Evolutionary conservation across 1,284 basidiomycete genomes (phyloP).

Genomic region (Veloboletus limbatus): DNA sequence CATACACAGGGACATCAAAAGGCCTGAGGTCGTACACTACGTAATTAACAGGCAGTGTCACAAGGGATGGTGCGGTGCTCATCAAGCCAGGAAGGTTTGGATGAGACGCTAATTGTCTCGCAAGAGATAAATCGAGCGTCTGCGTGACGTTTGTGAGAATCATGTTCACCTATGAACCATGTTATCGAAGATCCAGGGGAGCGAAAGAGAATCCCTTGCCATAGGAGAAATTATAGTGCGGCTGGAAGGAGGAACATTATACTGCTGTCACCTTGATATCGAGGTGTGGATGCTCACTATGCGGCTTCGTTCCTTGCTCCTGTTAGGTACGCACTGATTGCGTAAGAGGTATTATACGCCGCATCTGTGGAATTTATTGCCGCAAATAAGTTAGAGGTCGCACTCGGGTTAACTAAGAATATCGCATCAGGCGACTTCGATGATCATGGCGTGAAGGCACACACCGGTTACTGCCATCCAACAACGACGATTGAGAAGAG

Average conservation of each 20-base stretch:
- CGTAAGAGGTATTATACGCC: conserved; percentile 36
- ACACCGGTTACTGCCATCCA: conserved; percentile 46
- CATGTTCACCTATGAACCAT: conserved; percentile 14
- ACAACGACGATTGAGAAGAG: conserved; percentile 40
- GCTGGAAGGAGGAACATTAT: conserved; percentile 16
- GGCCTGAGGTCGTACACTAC: conserved; percentile 58
- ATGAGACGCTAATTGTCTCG: conserved; percentile 35
- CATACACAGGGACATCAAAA: conserved; percentile 62
- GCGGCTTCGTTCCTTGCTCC: conserved; percentile 44
- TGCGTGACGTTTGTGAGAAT: conserved; percentile 24
- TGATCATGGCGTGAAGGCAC: conserved; percentile 9
- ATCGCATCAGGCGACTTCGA: not conserved
- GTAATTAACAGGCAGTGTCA: conserved; percentile 52
- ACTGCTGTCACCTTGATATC: not conserved
- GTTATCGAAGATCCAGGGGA: not conserved
- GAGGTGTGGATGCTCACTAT: conserved; percentile 38
- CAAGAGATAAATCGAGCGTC: conserved; percentile 38
- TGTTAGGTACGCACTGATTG: conserved; percentile 36
- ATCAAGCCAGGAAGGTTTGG: conserved; percentile 39
- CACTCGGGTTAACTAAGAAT: conserved; percentile 38
- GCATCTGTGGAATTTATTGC: conserved; percentile 33
- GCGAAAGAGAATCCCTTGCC: conserved; percentile 8
- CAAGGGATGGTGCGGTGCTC: conserved; percentile 53
- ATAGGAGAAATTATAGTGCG: conserved; percentile 25
- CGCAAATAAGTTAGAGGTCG: conserved; percentile 33